Evolutionary conservation across 108 stramenopile genomes (phyloP), one percentile per base, ranked within the genome.

Genomic region (Skeletonema tropicum): DNA sequence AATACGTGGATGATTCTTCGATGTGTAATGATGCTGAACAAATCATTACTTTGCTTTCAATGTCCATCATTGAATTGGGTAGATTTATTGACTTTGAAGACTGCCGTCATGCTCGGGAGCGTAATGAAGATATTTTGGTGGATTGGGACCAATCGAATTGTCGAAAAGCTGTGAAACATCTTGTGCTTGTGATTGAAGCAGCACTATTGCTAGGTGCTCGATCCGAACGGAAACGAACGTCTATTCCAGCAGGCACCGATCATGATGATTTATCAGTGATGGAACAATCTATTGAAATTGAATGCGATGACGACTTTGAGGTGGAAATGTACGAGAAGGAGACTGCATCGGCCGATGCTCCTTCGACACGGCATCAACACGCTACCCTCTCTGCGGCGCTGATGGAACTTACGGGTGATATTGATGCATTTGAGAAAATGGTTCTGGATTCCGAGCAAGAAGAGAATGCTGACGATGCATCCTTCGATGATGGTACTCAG

Each of bases 391-490:
- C 85, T 6, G 78, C 85, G 21, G 66, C 89, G 8, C 71, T 95
- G 30, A 93, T 95, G 90, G 92, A 95, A 57, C 69, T 95, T 64
- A 91, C 94, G 15, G 87, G 86, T 33, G 87, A 93, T 38, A 80
- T 93, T 68, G 90, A 90, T 59, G 70, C 83, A 19, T 95, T 93
- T 73, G 90, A 93, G 66, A 71, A 75, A 52, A 41, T 55, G 21
- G 46, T 58, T 11, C 57, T 45, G 13, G 70, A 60, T 57, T 75
- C 65, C 32, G 79, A 81, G 61, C 55, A 79, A 9, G 36, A 71
- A 1, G 74, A 66, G 58, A 36, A 23, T 69, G 66, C 25, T 13
- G 75, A 79, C 32, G 70, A 73, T 38, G 80, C 70, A 72, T 79
- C 70, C 31, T n/a, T 45, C 19, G 60, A 69, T 6, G 67, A 65